Evolutionary conservation across 2,329 filamentous ascomycete species (phyloP), one percentile per base, ranked within the genome.

Genomic region (Aureobasidium subglaciale): DNA sequence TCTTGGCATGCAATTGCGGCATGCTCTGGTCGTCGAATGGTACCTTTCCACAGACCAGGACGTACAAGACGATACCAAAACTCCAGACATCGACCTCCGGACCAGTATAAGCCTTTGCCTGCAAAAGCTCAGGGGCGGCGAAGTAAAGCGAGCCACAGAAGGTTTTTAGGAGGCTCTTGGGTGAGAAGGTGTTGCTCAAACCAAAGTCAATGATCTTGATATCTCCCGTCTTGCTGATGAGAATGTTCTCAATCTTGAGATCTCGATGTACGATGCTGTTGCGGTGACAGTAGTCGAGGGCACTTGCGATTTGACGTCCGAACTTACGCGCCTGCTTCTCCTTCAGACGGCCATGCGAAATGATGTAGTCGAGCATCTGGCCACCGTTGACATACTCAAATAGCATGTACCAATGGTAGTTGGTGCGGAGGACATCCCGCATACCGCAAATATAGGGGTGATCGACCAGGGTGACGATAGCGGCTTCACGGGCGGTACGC

Each of bases 151-250:
- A 96, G 43, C 93, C 93, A 66, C 93, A 99, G 67, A 97, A 99
- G 0, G 93, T 99, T 74, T 96, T 96, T 57, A 97, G 79, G 60
- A 95, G 86, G 59, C 81, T 82, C 41, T 85, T 80, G 0, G 93
- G 93, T 6, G 90, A 86, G 71, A 96, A 99, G 4, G 97, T 81
- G 66, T 99, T 99, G 75, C 92, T 97, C 55, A 99, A 78, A 27
- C 92, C 93, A 70, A 99, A 99, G 69, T 99, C 93, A 63, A 99
- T 99, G 65, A 99, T 97, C 70, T 97, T 97, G 73, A 99, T 99
- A 68, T 99, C 93, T 37, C 93, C 93, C 2, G 88, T 96, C 77
- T 97, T 97, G 78, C 90, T 96, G 74, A 99, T 99, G 59, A 99
- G 81, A 55, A 99, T 99, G 68, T 99, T 99, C 71, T 97, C 93